Evolutionary conservation across 371 early-diverging fungal genomes (phyloP).

Genomic region (Saksenaea vasiformis): DNA sequence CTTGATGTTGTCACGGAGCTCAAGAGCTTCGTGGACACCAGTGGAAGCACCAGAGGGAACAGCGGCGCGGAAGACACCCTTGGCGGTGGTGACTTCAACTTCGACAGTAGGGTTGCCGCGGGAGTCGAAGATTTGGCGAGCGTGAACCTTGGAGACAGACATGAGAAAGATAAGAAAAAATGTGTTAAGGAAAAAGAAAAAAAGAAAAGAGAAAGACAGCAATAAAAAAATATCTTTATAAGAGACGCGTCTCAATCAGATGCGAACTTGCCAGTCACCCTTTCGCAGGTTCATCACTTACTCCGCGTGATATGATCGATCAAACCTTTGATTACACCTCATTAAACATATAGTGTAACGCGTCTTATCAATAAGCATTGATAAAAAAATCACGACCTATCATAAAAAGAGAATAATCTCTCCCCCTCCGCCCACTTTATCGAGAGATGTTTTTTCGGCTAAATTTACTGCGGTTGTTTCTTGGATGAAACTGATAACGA

Average conservation of each 20-base stretch:
- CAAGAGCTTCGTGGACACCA: slow-evolving; percentile 98
- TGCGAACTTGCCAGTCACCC: slow-evolving; percentile 5
- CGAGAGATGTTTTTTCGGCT: neutral
- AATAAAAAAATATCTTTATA: slow-evolving; percentile 2
- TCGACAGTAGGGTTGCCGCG: slow-evolving; percentile 99
- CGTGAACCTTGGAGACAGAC: slow-evolving; percentile 81
- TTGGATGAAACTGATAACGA: slow-evolving; percentile 5
- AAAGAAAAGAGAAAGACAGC: slow-evolving; percentile 3
- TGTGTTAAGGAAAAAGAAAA: slow-evolving; percentile 5
- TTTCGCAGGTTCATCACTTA: neutral
- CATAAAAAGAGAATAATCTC: neutral
- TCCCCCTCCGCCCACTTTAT: neutral
- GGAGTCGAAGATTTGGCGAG: slow-evolving; percentile 99
- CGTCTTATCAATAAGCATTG: neutral
- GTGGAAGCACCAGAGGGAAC: slow-evolving; percentile 99
- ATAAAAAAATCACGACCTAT: neutral
- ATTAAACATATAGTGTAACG: neutral
- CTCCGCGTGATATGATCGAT: slow-evolving; percentile 5
- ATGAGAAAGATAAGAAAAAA: slow-evolving; percentile 27
- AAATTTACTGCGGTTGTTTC: neutral
- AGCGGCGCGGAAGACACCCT: slow-evolving; percentile 92
- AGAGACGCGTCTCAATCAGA: slow-evolving; percentile 6
- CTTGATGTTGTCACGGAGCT: slow-evolving; percentile 92
- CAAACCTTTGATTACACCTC: neutral
- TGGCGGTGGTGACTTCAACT: slow-evolving; percentile 93